A percentile compares a stretch with the other conserved stretches of the same genome.
phyloP scores from a whole-genome alignment of 305 asterid species.

The Rubia balearica region DNA sequence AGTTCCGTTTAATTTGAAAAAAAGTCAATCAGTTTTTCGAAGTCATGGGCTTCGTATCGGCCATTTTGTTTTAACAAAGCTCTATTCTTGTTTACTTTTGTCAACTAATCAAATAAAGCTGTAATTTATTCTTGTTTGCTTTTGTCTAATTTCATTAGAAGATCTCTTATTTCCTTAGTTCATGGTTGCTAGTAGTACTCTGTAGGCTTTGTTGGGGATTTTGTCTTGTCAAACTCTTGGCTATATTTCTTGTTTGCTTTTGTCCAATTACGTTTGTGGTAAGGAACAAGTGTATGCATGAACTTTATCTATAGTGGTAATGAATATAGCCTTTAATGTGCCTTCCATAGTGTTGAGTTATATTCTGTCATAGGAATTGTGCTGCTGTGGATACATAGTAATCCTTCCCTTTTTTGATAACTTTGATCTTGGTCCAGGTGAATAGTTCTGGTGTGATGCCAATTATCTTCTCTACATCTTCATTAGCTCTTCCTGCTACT shows the following conservation, averaged over 20 bases:
- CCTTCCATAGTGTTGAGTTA: neutral
- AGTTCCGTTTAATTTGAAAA: too few species aligned
- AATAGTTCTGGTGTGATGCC: slow-evolving; percentile 99
- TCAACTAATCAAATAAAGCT: slow-evolving; percentile 12
- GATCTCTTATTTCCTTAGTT: neutral
- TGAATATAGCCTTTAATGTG: neutral
- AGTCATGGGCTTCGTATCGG: too few species aligned
- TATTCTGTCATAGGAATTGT: neutral
- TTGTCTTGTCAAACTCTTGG: neutral
- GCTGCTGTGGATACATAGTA: neutral
- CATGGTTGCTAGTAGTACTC: slow-evolving; percentile 9
- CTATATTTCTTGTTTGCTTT: too few species aligned
- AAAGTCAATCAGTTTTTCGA: too few species aligned
- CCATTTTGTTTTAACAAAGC: too few species aligned
- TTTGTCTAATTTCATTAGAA: slow-evolving; percentile 7
- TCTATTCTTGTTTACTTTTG: too few species aligned
- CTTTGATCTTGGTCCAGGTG: slow-evolving; percentile 45
- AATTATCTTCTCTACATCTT: slow-evolving; percentile 92
- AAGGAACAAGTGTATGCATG: too few species aligned
- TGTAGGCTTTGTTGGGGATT: neutral
- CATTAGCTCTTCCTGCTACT: slow-evolving; percentile 91
- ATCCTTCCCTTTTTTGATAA: slow-evolving; percentile 6
- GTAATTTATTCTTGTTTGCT: slow-evolving; percentile 2
- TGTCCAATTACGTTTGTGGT: too few species aligned
- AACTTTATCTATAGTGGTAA: neutral